These are phyloP conservation scores for Calocera viscosa DNA, from an alignment of 768 basidiomycete genomes.

Conservation along the genomic window DNA sequence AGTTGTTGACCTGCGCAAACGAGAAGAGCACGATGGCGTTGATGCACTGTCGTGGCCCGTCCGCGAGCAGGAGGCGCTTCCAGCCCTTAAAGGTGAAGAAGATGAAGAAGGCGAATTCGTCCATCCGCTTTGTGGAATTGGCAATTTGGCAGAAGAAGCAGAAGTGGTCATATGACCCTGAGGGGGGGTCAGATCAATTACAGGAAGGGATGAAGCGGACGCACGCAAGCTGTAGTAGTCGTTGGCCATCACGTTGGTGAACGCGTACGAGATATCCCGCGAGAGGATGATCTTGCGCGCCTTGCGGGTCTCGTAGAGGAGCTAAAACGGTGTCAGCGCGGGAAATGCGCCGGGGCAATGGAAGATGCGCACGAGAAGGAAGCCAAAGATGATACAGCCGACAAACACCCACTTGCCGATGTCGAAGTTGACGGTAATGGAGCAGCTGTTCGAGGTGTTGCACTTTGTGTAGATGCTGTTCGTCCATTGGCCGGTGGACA, in stretches of 20 bases:
- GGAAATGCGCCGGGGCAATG: conserved; percentile 10
- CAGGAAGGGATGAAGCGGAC: conserved; percentile 25
- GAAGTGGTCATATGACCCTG: conserved; percentile 92
- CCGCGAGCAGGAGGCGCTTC: conserved; percentile 81
- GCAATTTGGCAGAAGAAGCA: conserved; percentile 97
- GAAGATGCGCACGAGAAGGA: conserved; percentile 59
- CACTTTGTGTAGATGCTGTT: conserved; percentile 82
- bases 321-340: conserved; percentile 31
- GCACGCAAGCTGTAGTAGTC: conserved; percentile 89
- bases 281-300: conserved; percentile 87
- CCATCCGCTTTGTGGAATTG: conserved; percentile 88
- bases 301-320: conserved; percentile 87
- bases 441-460: conserved; percentile 43
- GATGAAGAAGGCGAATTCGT: conserved; percentile 97
- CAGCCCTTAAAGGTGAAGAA: conserved; percentile 99
- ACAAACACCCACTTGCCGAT: conserved; percentile 95
- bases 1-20: conserved; percentile 64
- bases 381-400: conserved; percentile 97
- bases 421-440: conserved; percentile 67
- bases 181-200: neutral
- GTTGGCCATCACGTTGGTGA: conserved; percentile 95
- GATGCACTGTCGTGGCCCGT: conserved; percentile 94
- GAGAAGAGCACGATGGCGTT: conserved; percentile 95
- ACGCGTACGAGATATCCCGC: conserved; percentile 94
- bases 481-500: conserved; percentile 80